phyloP scores from a whole-genome alignment of 345 rosid genomes.

The Linum tenue region DNA sequence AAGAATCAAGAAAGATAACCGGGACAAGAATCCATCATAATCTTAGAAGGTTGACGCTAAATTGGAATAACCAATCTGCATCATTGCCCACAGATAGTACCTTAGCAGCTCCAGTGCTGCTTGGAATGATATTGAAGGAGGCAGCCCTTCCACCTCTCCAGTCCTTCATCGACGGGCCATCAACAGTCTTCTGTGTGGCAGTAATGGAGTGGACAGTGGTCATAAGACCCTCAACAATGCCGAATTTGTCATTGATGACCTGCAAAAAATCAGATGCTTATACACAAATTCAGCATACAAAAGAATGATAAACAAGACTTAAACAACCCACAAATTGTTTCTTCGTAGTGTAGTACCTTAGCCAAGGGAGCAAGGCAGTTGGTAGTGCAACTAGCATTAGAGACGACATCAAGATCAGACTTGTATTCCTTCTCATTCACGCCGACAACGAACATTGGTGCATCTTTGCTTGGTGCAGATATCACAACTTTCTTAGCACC shows the following conservation, averaged over 20 bases:
- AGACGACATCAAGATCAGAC: conserved; percentile 38
- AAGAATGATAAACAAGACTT: neutral
- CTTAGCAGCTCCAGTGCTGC: conserved; percentile 80
- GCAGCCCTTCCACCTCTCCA: conserved; percentile 83
- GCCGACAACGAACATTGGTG: conserved; percentile 72
- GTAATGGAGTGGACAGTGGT: conserved; percentile 68
- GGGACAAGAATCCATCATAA: neutral
- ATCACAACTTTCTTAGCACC: conserved; percentile 64
- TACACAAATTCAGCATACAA: neutral
- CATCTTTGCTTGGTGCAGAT: conserved; percentile 58
- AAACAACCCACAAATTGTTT: neutral
- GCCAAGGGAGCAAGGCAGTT: conserved; percentile 73
- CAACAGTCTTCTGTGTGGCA: conserved; percentile 70
- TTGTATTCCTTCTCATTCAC: conserved; percentile 55
- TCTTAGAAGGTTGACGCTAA: neutral
- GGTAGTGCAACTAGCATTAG: conserved; percentile 78
- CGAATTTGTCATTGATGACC: conserved; percentile 56
- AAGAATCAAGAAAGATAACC: neutral
- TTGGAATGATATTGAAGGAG: conserved; percentile 61
- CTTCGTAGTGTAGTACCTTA: conserved; percentile 22
- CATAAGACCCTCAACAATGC: conserved; percentile 72
- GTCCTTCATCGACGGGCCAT: conserved; percentile 75
- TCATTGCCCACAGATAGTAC: conserved; percentile 13
- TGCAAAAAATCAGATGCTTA: conserved; percentile 4
- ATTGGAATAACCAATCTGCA: neutral